phyloP scores from a whole-genome alignment of 2,329 filamentous ascomycete species.

The Sphaerulina vaccinii region DNA sequence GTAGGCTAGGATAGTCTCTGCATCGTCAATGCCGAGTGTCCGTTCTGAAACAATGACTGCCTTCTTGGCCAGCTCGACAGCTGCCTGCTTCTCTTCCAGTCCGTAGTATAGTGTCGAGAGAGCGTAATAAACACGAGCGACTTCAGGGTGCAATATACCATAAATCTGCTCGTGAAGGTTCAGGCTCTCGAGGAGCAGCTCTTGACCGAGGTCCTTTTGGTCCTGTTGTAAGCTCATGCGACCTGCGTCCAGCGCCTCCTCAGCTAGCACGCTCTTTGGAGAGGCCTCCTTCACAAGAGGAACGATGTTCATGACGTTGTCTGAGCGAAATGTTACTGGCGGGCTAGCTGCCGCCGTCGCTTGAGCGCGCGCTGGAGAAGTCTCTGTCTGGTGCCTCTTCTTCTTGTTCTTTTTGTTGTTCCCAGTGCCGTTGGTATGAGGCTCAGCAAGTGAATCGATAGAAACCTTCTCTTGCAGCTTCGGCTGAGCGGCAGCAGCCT shows the following conservation, averaged over 20 bases:
- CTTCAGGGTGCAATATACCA: slow-evolving; percentile 92
- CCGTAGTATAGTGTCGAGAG: slow-evolving; percentile 95
- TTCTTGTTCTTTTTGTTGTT: slow-evolving; percentile 54
- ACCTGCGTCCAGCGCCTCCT: slow-evolving; percentile 93
- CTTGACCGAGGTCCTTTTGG: slow-evolving; percentile 93
- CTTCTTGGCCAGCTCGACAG: slow-evolving; percentile 92
- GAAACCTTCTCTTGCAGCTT: slow-evolving; percentile 31
- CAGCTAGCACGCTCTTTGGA: slow-evolving; percentile 84
- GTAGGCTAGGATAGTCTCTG: slow-evolving; percentile 92
- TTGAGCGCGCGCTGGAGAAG: slow-evolving; percentile 46
- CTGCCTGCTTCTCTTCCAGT: slow-evolving; percentile 94
- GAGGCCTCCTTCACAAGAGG: slow-evolving; percentile 92
- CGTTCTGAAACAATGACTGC: slow-evolving; percentile 94
- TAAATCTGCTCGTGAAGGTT: slow-evolving; percentile 98
- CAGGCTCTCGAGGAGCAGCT: slow-evolving; percentile 90
- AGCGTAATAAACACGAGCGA: slow-evolving; percentile 91
- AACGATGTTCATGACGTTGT: slow-evolving; percentile 90
- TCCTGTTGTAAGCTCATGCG: slow-evolving; percentile 94
- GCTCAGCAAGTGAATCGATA: slow-evolving; percentile 32
- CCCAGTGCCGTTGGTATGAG: slow-evolving; percentile 37
- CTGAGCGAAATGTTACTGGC: slow-evolving; percentile 68
- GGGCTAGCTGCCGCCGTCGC: slow-evolving; percentile 47
- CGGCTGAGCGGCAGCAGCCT: slow-evolving; percentile 21
- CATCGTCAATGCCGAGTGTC: slow-evolving; percentile 87
- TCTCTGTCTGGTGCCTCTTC: slow-evolving; percentile 54